Base-by-base conservation (phyloP, 306 rosid genomes). In the Sesbania bispinosa region DNA sequence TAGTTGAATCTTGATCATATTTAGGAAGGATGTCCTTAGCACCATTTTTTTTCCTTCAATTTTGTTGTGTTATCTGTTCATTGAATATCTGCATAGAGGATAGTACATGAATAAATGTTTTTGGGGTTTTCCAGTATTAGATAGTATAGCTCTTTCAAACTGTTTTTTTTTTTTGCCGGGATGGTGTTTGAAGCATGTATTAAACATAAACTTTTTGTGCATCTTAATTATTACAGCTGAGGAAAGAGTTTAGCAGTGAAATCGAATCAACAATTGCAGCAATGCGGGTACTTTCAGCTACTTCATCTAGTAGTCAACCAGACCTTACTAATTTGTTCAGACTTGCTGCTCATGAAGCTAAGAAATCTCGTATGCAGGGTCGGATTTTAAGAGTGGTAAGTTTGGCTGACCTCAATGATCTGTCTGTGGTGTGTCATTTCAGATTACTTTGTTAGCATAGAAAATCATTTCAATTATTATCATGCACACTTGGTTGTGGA, bases 351-450 rank as follows among this genome's bases (percentile, higher is more conserved):
- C 89, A 87, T 33, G 99, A 94, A 88, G 90, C 99, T 52, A 89
- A 72, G 84, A 94, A 86, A 64, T 91, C 96, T 2, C 88, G 85
- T 8, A 26, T 74, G 38, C 87, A 81, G 51, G 91, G 87, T 77
- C 96, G 95, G 41, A 84, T 88, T 57, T 67, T 91, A 30, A 84
- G 99, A 81, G 96, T 92, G 81, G 97, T 92, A 67, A 79, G 89
- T 73, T n/a, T n/a, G n/a, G n/a, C n/a, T n/a, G n/a, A n/a, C n/a
- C n/a, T n/a, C n/a, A n/a, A n/a, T n/a, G n/a, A n/a, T n/a, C n/a
- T n/a, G n/a, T 73, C 2, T 50, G 14, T 61, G 33, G 4, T 50
- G 14, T 55, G n/a, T 32, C 41, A n/a, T 54, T 33, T 42, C 38
- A 15, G 13, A 20, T 42, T 57, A 62, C 11, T 70, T 24, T 30